phyloP scores from a whole-genome alignment of 2,329 filamentous ascomycete genomes.

The Verticillium nubilum region DNA sequence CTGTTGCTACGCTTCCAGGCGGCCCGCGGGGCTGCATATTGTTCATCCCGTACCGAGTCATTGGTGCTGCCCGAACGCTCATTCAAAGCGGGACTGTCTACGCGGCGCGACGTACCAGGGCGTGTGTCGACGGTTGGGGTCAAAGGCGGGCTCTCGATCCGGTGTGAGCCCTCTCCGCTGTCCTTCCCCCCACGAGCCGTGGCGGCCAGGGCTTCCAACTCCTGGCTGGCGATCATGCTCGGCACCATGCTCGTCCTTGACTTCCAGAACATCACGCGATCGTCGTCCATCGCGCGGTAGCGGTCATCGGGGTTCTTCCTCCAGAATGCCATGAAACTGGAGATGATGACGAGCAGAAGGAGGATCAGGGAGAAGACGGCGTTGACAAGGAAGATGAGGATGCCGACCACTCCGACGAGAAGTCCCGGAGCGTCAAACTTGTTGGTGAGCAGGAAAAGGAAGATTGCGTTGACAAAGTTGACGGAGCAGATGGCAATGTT shows the following conservation, averaged over 20 bases:
- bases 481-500: conserved; percentile 87
- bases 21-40: too few relatives aligned
- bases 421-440: conserved; percentile 62
- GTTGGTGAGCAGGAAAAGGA: conserved; percentile 76
- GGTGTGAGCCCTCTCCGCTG: too few relatives aligned
- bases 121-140: too few relatives aligned
- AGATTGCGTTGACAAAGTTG: conserved; percentile 88
- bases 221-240: conserved; percentile 69
- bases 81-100: too few relatives aligned
- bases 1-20: too few relatives aligned
- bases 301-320: conserved; percentile 79
- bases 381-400: conserved; percentile 85
- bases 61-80: too few relatives aligned
- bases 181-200: conserved; percentile 56
- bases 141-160: too few relatives aligned
- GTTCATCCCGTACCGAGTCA: too few relatives aligned
- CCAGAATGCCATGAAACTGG: conserved; percentile 65
- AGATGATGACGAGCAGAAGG: conserved; percentile 63
- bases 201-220: conserved; percentile 83
- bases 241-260: conserved; percentile 59
- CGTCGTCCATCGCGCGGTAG: conserved; percentile 65
- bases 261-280: conserved; percentile 66
- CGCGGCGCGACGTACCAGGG: too few relatives aligned
- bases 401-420: conserved; percentile 82
- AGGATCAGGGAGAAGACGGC: conserved; percentile 77